A percentile compares a stretch with the other conserved stretches of the same genome.
These are phyloP conservation scores for Austroboletus niveus DNA, from an alignment of 1,284 basidiomycete species.

Conservation along the genomic window DNA sequence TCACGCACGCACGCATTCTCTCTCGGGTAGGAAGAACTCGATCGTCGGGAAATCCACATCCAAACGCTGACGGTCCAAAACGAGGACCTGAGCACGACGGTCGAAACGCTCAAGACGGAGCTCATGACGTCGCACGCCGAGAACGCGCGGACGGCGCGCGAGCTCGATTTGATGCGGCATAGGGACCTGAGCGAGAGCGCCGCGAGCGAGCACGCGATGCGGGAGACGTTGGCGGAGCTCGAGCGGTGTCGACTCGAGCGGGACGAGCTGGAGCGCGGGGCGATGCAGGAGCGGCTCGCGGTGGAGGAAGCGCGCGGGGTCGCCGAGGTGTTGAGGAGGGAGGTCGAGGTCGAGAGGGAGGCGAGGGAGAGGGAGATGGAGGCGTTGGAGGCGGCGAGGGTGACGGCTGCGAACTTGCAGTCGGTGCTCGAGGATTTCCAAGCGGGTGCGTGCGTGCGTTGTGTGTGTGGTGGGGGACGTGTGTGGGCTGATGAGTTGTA, in stretches of 20 bases:
- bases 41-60: constrained; percentile 81
- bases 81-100: constrained; percentile 64
- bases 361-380: constrained; percentile 51
- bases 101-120: constrained; percentile 78
- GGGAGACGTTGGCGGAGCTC: constrained; percentile 78
- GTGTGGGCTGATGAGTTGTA: constrained; percentile 6
- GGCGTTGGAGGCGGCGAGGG: constrained; percentile 67
- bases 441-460: constrained; percentile 55
- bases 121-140: constrained; percentile 75
- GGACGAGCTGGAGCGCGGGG: constrained; percentile 85
- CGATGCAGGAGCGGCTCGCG: constrained; percentile 70
- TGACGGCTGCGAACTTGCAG: constrained; percentile 83
- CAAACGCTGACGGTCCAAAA: constrained; percentile 75
- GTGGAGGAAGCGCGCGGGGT: constrained; percentile 66
- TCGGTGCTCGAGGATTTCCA: constrained; percentile 96
- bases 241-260: constrained; percentile 82
- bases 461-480: constrained; percentile 21
- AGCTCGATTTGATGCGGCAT: constrained; percentile 67
- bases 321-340: constrained; percentile 59
- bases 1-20: neutral
- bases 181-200: constrained; percentile 68
- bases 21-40: constrained; percentile 84
- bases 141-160: constrained; percentile 61
- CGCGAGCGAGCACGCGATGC: constrained; percentile 75
- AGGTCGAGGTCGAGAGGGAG: constrained; percentile 64